A percentile compares a stretch with the other conserved stretches of the same genome.
Evolutionary conservation across 345 rosid genomes (phyloP).

Genomic region (Laguncularia racemosa): DNA sequence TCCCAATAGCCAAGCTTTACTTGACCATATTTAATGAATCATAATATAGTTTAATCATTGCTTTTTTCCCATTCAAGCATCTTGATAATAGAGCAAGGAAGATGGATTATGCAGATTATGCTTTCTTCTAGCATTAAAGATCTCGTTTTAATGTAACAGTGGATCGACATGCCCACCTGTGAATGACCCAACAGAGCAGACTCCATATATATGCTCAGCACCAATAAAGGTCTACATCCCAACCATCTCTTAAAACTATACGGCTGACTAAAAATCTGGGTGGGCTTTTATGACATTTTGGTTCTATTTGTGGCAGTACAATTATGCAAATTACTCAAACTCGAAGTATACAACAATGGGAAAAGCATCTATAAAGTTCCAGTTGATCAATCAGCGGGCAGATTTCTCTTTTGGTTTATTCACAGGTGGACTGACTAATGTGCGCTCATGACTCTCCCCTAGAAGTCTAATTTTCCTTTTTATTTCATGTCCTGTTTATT

Average conservation of each 20-base stretch:
- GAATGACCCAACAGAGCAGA: slow-evolving; percentile 35
- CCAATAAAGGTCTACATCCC: slow-evolving; percentile 64
- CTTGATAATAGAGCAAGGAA: not conserved
- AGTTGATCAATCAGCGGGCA: slow-evolving; percentile 85
- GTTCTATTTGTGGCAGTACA: slow-evolving; percentile 47
- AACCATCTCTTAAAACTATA: not conserved
- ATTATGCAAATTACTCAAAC: slow-evolving; percentile 37
- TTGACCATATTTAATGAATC: not conserved
- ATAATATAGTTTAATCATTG: not conserved
- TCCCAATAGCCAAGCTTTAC: not conserved
- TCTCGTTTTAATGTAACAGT: slow-evolving; percentile 26
- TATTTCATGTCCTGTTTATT: not conserved
- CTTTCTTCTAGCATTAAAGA: not conserved
- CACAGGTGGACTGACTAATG: slow-evolving; percentile 53
- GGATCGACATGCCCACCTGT: slow-evolving; percentile 43
- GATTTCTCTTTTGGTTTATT: slow-evolving; percentile 85
- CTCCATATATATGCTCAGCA: slow-evolving; percentile 69
- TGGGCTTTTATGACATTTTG: slow-evolving; percentile 6
- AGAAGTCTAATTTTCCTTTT: not conserved
- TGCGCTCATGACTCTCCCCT: slow-evolving; percentile 18
- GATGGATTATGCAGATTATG: not conserved
- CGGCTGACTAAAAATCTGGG: not conserved
- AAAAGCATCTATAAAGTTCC: slow-evolving; percentile 44
- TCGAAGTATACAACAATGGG: slow-evolving; percentile 51
- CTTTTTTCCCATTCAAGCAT: not conserved